Evolutionary conservation across 2,329 filamentous ascomycete species (phyloP), one percentile per base, ranked within the genome.

Genomic region (Decorospora gaudefroyi): DNA sequence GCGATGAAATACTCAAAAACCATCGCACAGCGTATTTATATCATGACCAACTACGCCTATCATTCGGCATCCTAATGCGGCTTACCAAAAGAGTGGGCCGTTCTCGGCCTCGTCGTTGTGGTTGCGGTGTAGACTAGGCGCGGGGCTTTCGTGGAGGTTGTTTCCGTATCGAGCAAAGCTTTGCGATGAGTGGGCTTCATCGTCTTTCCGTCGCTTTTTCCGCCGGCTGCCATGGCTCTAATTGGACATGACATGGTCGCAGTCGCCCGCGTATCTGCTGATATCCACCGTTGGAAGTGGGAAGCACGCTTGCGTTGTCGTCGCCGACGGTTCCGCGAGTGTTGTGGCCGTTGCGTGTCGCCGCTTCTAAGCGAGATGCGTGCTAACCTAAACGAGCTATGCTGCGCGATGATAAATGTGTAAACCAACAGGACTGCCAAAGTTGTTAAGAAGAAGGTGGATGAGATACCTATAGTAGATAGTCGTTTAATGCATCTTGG

Each of bases 91-190:
- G 27, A 45, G 51, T 59, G 45, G 53, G 42, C 57, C 47, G 51
- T 52, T 57, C 50, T 59, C 57, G 55, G 57, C 51, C 39, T 46
- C 41, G 15, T 42, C 19, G 44, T 45, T 31, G 49, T 55, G 43
- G 49, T 59, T 16, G 44, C 21, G 36, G 48, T n/a, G n/a, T 43
- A 40, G 38, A 54, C 49, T 51, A 47, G 40, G 47, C 55, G 59
- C 59, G 59, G 59, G 57, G 59, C 57, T 46, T 43, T 51, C 51
- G 41, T 53, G 59, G 59, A 56, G 54, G 53, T 54, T 56, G 53
- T 61, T 59, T 58, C 59, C 59, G 51, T 6, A 59, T 59, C 41
- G 40, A 59, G 59, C 50, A 62, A 62, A 53, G 47, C 49, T 58
- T 58, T 59, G 57, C 59, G 59, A 56, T 51, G 56, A 36, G 27